These are phyloP conservation scores for Cerrena zonata DNA, from an alignment of 1,284 basidiomycete genomes.

Conservation along the genomic window DNA sequence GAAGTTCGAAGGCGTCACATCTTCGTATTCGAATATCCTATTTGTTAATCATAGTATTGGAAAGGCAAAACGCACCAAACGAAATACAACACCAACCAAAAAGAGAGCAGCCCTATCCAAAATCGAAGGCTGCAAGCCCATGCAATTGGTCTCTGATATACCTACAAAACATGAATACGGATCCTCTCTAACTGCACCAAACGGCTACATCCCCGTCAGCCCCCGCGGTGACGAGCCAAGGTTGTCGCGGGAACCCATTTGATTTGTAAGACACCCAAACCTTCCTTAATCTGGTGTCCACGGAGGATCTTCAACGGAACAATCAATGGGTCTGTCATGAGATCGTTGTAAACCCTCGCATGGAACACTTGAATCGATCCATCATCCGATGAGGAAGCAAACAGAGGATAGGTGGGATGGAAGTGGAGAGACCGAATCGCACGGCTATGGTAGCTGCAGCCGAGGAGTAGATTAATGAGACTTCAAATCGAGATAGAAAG, in stretches of 20 bases:
- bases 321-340: slow-evolving; percentile 93
- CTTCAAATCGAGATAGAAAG: too few relatives aligned
- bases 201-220: slow-evolving; percentile 87
- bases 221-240: slow-evolving; percentile 90
- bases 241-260: slow-evolving; percentile 85
- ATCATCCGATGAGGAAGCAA: slow-evolving; percentile 94
- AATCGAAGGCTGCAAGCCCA: too few relatives aligned
- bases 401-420: slow-evolving; percentile 91
- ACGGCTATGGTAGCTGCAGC: slow-evolving; percentile 78
- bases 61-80: too few relatives aligned
- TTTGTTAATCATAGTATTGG: too few relatives aligned
- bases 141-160: too few relatives aligned
- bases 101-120: too few relatives aligned
- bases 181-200: slow-evolving; percentile 68
- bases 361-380: slow-evolving; percentile 97
- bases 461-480: slow-evolving; percentile 10
- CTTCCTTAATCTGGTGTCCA: slow-evolving; percentile 80
- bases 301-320: slow-evolving; percentile 95
- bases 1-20: too few relatives aligned
- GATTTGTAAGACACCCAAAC: slow-evolving; percentile 86
- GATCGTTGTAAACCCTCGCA: slow-evolving; percentile 85
- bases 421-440: slow-evolving; percentile 90
- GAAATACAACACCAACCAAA: too few relatives aligned
- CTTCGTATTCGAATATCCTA: too few relatives aligned
- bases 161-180: neutral